Evolutionary conservation across 163 green algal species (phyloP).

Genomic region (Chloromonas sp.): DNA sequence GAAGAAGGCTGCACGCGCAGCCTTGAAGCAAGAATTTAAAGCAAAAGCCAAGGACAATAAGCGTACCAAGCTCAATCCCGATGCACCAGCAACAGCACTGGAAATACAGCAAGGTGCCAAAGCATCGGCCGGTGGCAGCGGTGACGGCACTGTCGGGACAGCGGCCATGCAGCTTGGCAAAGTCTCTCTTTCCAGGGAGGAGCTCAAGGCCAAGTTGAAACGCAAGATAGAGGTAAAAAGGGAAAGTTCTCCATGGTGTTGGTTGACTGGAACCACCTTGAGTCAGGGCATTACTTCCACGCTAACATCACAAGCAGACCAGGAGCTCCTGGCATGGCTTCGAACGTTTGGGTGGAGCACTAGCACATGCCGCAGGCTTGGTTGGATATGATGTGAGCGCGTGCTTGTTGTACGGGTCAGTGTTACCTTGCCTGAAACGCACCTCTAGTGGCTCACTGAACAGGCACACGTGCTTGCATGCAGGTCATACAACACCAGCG

Average conservation of each 20-base stretch:
- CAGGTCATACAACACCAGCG: constrained; percentile 2
- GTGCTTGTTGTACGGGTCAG: neutral
- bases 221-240: neutral
- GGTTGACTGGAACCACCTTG: too few species aligned
- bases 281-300: too few species aligned
- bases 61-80: neutral
- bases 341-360: too few species aligned
- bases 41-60: constrained; percentile 5
- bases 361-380: too few species aligned
- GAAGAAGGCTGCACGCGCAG: constrained; percentile 41
- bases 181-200: neutral
- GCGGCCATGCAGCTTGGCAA: neutral
- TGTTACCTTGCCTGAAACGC: too few species aligned
- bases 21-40: constrained; percentile 22
- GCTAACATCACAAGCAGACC: too few species aligned
- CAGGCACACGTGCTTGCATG: neutral
- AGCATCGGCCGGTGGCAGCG: neutral
- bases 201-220: constrained; percentile 9
- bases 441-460: too few species aligned
- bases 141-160: neutral
- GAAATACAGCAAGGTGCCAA: neutral
- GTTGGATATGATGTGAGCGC: neutral
- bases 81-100: neutral
- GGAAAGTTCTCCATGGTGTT: too few species aligned
- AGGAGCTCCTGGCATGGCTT: too few species aligned